Conservation (phyloP, 768 basidiomycete species). For the Agrocybe chaxingu region DNA sequence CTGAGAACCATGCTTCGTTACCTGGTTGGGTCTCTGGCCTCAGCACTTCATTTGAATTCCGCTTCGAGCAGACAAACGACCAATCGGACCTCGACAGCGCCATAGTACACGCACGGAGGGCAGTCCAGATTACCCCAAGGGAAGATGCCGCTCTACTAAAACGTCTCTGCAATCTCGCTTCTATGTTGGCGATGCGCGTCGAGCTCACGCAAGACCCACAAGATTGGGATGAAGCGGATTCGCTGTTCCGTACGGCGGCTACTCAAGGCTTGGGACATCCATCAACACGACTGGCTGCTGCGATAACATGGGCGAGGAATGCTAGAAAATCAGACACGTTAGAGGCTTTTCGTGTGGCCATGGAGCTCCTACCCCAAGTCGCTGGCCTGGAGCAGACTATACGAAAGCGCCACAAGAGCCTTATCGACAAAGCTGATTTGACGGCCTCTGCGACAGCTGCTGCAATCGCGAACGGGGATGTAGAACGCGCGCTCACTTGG, state of each 20-base stretch:
- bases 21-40: neutral
- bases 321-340: neutral
- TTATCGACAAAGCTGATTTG: neutral
- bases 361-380: slow-evolving; percentile 15
- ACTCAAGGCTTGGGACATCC: neutral
- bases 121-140: slow-evolving; percentile 7
- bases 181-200: slow-evolving; percentile 9
- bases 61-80: neutral
- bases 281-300: slow-evolving; percentile 3
- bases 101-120: neutral
- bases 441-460: neutral
- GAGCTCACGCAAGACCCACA: slow-evolving; percentile 5
- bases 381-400: slow-evolving; percentile 15
- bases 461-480: neutral
- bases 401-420: neutral
- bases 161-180: slow-evolving; percentile 5
- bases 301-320: slow-evolving; percentile 1
- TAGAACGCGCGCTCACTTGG: slow-evolving; percentile 17
- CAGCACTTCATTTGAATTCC: neutral
- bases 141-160: slow-evolving; percentile 1
- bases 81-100: neutral
- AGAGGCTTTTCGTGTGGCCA: slow-evolving; percentile 8
- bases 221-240: slow-evolving; percentile 5
- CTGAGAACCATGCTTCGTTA: neutral
- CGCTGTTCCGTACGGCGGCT: slow-evolving; percentile 14